Base-by-base conservation (phyloP, 169 alveolate genomes). In the Toxoplasma gondii region DNA sequence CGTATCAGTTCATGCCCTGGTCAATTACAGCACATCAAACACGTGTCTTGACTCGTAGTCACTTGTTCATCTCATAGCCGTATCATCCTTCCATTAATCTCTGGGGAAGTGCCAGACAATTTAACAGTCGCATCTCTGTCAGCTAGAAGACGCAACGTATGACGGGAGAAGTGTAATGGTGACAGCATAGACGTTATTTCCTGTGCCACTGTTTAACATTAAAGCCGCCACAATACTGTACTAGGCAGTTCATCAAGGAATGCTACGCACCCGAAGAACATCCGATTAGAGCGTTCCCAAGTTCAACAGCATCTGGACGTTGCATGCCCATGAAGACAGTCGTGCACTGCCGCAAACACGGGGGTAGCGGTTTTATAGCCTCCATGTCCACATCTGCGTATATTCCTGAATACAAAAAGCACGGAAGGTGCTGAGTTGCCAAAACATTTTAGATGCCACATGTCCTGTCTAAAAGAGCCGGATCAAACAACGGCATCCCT, bases 221-320 rank as follows among this genome's bases (percentile, higher is more conserved):
- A 27, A 64, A 64, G 22, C 12, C 12, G n/a, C 7, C 74, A 19
- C 34, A 64, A 27, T 31, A 19, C 7, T 1, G 22, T 64, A 7
- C 74, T 27, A 64, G 74, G 22, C 24, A 64, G 22, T 31, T 4
- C 34, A 64, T 7, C 74, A 4, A 64, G 34, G 22, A 64, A 4
- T 64, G 74, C 1, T 27, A 64, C 74, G 74, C 22, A 64, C 74
- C 74, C 34, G 74, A 16, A 64, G 74, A 64, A 24, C 90, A 82
- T 7, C 44, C 90, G 27, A 82, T 9, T 19, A 82, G 58, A 22
- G 90, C 90, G 39, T 82, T 82, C 41, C 90, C 90, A 27, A 82
- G 90, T 31, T 82, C 90, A 41, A 82, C 90, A 9, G 90, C 90
- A 41, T 82, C 90, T 82, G 38, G 38, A 38, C 90, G 90, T 38